phyloP scores from a whole-genome alignment of 768 basidiomycete species.

The Rickenella mellea region DNA sequence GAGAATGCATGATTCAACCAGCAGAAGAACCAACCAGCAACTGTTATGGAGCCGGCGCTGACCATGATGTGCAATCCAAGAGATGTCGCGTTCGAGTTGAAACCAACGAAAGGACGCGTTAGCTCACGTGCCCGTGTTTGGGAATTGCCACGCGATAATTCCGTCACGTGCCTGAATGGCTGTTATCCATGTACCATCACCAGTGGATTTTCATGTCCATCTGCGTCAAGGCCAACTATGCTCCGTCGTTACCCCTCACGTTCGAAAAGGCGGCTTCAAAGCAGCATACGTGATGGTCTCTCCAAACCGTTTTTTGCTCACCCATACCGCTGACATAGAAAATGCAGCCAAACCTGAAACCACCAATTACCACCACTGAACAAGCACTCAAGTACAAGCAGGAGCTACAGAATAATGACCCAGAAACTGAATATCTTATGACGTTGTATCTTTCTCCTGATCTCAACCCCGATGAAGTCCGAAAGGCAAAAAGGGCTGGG shows the following conservation, averaged over 20 bases:
- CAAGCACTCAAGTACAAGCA: slow-evolving; percentile 76
- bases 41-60: slow-evolving; percentile 80
- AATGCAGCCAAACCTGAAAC: slow-evolving; percentile 79
- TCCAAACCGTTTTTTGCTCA: slow-evolving; percentile 3
- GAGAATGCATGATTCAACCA: slow-evolving; percentile 4
- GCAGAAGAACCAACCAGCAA: slow-evolving; percentile 49
- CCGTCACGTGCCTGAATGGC: slow-evolving; percentile 21
- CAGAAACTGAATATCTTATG: slow-evolving; percentile 83
- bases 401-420: slow-evolving; percentile 64
- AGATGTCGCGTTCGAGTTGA: too few species aligned
- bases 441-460: slow-evolving; percentile 91
- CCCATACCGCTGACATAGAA: background rate
- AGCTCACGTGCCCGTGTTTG: slow-evolving; percentile 20
- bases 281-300: slow-evolving; percentile 95
- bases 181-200: slow-evolving; percentile 44
- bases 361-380: slow-evolving; percentile 77
- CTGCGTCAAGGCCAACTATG: slow-evolving; percentile 82
- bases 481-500: slow-evolving; percentile 78
- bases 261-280: slow-evolving; percentile 79
- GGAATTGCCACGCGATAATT: slow-evolving; percentile 4
- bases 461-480: slow-evolving; percentile 84
- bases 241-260: slow-evolving; percentile 81
- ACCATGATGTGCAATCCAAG: too few species aligned
- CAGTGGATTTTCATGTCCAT: slow-evolving; percentile 95
- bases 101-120: slow-evolving; percentile 3